A percentile compares a stretch with the other conserved stretches of the same genome.
Conservation (phyloP, 2,329 filamentous ascomycete species). For the Ascochyta clinopodiicola region DNA sequence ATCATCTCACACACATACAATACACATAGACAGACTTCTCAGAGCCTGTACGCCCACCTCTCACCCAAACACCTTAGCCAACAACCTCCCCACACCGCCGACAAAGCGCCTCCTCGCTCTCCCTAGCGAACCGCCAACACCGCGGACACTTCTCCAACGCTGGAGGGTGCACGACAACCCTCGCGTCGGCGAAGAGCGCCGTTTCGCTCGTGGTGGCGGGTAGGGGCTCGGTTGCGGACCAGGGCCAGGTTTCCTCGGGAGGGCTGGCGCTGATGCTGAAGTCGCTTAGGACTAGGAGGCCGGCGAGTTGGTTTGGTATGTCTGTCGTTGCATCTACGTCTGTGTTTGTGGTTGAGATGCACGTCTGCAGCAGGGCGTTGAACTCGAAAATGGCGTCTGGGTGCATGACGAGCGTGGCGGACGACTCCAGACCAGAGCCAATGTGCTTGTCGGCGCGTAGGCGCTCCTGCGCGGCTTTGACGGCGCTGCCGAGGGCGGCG, state of each 20-base stretch:
- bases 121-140: conserved; percentile 87
- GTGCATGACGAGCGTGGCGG: conserved; percentile 57
- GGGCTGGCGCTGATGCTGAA: conserved; percentile 26
- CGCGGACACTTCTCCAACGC: conserved; percentile 75
- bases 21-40: too few relatives aligned
- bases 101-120: conserved; percentile 71
- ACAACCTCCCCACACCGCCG: conserved; percentile 74
- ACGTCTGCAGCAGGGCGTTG: not conserved
- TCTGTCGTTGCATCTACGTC: not conserved
- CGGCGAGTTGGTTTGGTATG: conserved; percentile 43
- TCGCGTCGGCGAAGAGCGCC: conserved; percentile 25
- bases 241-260: conserved; percentile 9
- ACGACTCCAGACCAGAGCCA: conserved; percentile 81
- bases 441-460: conserved; percentile 75
- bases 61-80: conserved; percentile 7
- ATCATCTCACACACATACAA: not conserved
- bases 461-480: conserved; percentile 78
- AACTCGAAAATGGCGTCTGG: not conserved
- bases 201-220: conserved; percentile 36
- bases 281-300: conserved; percentile 53
- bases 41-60: too few relatives aligned
- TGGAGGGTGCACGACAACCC: conserved; percentile 52
- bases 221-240: conserved; percentile 29
- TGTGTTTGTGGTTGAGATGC: conserved; percentile 6
- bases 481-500: conserved; percentile 63